Evolutionary conservation across 768 basidiomycete species (phyloP).

Genomic region (Phlegmacium glaucopus): DNA sequence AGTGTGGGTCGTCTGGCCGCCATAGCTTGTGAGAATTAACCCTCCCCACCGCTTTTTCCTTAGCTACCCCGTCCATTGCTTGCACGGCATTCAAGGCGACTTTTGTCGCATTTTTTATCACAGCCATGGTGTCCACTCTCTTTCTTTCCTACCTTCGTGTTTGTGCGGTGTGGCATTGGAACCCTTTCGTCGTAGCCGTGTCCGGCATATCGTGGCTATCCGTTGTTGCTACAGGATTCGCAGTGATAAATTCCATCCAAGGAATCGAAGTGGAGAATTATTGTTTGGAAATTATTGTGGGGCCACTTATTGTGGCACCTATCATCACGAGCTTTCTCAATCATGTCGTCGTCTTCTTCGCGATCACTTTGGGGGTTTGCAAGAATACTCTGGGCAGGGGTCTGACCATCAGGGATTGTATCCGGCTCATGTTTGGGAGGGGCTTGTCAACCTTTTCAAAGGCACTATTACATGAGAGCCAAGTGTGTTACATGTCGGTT

Average conservation of each 20-base stretch:
- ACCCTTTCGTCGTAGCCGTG: slow-evolving; percentile 1
- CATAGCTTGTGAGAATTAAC: neutral
- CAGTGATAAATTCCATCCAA: slow-evolving; percentile 1
- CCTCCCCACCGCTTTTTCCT: too few relatives aligned
- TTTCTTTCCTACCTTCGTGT: slow-evolving; percentile 12
- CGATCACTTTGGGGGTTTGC: slow-evolving; percentile 6
- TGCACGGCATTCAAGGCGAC: slow-evolving; percentile 6
- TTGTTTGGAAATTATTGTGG: slow-evolving; percentile 4
- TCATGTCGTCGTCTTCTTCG: slow-evolving; percentile 6
- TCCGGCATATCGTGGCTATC: slow-evolving; percentile 6
- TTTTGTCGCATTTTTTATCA: slow-evolving; percentile 3
- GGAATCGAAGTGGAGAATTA: neutral
- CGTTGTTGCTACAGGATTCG: neutral
- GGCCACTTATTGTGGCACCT: neutral
- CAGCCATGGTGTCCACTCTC: slow-evolving; percentile 4
- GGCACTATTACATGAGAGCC: slow-evolving; percentile 4
- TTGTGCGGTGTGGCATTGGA: slow-evolving; percentile 2
- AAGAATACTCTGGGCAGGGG: neutral
- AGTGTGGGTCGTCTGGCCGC: neutral
- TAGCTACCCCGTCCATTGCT: slow-evolving; percentile 4
- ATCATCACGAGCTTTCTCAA: slow-evolving; percentile 4
- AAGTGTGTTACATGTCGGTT: slow-evolving; percentile 10
- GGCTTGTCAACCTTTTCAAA: slow-evolving; percentile 1
- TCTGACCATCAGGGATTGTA: neutral
- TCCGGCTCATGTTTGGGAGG: neutral